Base-by-base conservation (phyloP, 129 eudicot species). In the Smallanthus sonchifolius region DNA sequence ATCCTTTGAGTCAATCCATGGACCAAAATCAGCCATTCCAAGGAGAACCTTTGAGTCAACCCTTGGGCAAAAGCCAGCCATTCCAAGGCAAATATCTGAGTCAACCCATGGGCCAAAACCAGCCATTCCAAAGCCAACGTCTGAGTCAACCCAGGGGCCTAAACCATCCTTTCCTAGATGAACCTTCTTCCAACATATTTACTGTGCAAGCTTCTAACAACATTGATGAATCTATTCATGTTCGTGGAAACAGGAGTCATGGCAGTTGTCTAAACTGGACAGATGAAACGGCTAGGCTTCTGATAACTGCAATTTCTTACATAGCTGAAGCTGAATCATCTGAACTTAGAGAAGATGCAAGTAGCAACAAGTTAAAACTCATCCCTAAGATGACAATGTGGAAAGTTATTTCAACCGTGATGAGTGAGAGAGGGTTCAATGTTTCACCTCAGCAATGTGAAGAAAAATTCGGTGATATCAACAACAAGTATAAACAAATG, bases 381-480 rank as follows among this genome's bases (percentile, higher is more conserved):
- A 8, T 74, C 9, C 55, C 57, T 17, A 73, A 10, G 19, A 62
- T 7, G 9, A 74, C 73, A 11, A 86, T 79, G 36, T 86, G 90
- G 87, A 76, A 54, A 10, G 80, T 74, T 0, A 68, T 86, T 76
- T 82, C 86, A 11, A 61, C 38, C 19, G 82, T 43, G 28, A 72
- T 86, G 87, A 48, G 5, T 0, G 80, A 79, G 28, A 76, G 85
- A 52, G 90, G 87, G 37, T 74, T 34, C 40, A 28, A 10, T 6
- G 81, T 73, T 16, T 79, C 90, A 2, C 81, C 90, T 45, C 87
- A 82, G 15, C 83, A 86, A 20, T 86, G 90, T 35, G 80, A 76
- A 65, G 72, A 79, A 32, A 86, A 82, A 28, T 86, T 86, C 48
- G 49, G 71, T 9, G 85, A 79, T 52, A 72, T 86, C 63, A 75